Conservation (phyloP, 1,284 basidiomycete genomes). For the Taiwanofungus camphoratus region DNA sequence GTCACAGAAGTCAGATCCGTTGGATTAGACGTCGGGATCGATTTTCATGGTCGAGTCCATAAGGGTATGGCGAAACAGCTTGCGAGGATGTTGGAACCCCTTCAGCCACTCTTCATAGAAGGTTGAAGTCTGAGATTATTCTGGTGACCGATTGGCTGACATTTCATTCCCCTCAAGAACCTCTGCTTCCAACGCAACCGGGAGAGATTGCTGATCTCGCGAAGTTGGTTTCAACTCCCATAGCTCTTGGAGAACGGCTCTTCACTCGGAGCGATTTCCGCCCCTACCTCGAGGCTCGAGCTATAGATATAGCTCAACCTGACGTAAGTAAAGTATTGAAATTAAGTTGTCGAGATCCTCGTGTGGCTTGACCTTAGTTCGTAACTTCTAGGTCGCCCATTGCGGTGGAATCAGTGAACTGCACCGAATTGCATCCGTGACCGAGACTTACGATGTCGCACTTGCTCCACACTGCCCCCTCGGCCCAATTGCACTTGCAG, state of each 20-base stretch:
- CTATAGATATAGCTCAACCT: constrained; percentile 72
- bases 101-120: constrained; percentile 71
- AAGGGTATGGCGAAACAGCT: constrained; percentile 78
- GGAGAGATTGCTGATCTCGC: constrained; percentile 64
- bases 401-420: constrained; percentile 75
- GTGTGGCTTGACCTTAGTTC: background rate
- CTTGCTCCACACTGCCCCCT: constrained; percentile 60
- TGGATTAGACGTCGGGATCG: constrained; percentile 62
- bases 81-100: constrained; percentile 58
- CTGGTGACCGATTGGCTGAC: background rate
- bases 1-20: constrained; percentile 59
- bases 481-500: constrained; percentile 71
- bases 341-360: background rate
- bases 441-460: constrained; percentile 64
- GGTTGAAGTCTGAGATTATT: constrained; percentile 24
- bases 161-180: constrained; percentile 36
- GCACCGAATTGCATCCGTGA: constrained; percentile 61
- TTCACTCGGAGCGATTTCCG: constrained; percentile 67
- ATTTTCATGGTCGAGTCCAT: constrained; percentile 64
- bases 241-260: constrained; percentile 69
- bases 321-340: constrained; percentile 38
- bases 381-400: constrained; percentile 43
- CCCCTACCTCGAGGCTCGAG: constrained; percentile 66
- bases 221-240: constrained; percentile 55
- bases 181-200: constrained; percentile 62